Conservation (phyloP, 192 early-diverging fungal species). For the Oehlia diaphana region DNA sequence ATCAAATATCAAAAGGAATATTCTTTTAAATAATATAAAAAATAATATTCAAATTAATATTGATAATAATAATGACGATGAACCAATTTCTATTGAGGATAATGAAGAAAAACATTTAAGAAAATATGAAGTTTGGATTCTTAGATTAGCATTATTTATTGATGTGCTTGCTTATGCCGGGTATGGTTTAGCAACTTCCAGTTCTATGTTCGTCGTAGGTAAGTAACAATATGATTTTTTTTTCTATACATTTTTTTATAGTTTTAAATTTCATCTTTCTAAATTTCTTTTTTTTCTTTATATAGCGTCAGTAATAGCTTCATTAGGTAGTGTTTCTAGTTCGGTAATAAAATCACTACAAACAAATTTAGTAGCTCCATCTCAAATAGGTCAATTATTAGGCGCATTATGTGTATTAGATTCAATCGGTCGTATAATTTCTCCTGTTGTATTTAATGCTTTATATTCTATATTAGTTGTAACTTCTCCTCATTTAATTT, state of each 20-base stretch:
- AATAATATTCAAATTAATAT: background rate
- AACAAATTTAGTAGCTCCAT: constrained; percentile 44
- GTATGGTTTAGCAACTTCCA: constrained; percentile 34
- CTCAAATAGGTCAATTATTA: constrained; percentile 49
- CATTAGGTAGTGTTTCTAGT: constrained; percentile 35
- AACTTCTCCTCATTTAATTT: constrained; percentile 40
- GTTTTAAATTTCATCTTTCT: background rate
- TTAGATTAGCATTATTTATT: constrained; percentile 40
- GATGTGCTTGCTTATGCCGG: constrained; percentile 35
- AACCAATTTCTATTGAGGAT: background rate
- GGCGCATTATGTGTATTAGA: constrained; percentile 51
- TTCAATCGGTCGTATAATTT: constrained; percentile 41
- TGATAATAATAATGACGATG: too few relatives aligned
- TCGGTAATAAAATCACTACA: constrained; percentile 46
- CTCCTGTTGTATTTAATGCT: constrained; percentile 45
- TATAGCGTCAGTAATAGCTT: constrained; percentile 30
- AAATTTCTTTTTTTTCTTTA: constrained; percentile 25
- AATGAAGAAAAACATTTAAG: background rate
- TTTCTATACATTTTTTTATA: background rate
- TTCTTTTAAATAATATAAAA: background rate
- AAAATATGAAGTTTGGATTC: constrained; percentile 45
- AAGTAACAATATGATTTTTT: background rate
- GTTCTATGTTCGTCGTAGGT: constrained; percentile 24
- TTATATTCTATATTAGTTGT: constrained; percentile 43
- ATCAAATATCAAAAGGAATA: background rate